phyloP scores from a whole-genome alignment of 345 rosid genomes.

The Eucalyptus regnans region DNA sequence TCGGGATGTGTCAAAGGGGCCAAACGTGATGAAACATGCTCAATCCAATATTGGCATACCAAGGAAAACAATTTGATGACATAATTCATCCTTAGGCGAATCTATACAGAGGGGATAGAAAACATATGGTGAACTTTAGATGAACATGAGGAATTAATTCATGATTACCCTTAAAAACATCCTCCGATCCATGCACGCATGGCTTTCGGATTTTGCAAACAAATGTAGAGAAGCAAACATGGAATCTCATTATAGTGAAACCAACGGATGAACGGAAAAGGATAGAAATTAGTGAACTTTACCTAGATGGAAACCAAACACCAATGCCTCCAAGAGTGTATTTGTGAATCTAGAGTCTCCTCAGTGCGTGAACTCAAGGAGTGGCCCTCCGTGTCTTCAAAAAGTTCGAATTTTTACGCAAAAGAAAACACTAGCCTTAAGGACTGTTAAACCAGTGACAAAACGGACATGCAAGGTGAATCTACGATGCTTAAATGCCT shows the following conservation, averaged over 20 bases:
- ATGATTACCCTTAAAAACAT: too few relatives aligned
- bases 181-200: not conserved
- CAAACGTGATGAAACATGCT: not conserved
- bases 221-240: not conserved
- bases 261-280: rapidly evolving
- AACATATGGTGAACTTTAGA: too few relatives aligned
- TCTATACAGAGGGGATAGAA: rapidly evolving
- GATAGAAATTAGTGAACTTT: not conserved
- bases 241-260: too few relatives aligned
- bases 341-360: not conserved
- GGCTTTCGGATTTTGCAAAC: not conserved
- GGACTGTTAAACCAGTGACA: not conserved
- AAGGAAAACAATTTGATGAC: not conserved
- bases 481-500: too few relatives aligned
- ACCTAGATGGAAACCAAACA: not conserved
- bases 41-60: not conserved
- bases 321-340: not conserved
- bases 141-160: not conserved
- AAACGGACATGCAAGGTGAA: not conserved
- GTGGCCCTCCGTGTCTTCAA: not conserved
- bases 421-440: not conserved
- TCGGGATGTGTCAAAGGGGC: not conserved
- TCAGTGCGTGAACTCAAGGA: not conserved
- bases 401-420: not conserved
- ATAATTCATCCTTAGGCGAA: not conserved